phyloP scores from a whole-genome alignment of 257 asterid genomes.

The Rubia yunnanensis region DNA sequence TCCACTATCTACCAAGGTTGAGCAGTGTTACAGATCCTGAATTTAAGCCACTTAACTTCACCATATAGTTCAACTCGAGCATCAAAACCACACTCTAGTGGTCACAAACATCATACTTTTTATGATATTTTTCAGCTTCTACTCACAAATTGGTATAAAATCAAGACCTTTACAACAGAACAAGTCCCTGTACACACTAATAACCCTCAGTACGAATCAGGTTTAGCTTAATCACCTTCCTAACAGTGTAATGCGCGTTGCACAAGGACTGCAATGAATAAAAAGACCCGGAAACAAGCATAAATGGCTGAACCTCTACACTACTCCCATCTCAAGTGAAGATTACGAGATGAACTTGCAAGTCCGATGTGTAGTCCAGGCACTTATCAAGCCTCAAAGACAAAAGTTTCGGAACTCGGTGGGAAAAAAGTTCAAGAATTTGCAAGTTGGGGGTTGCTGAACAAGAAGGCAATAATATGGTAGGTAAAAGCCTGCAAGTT shows the following conservation, averaged over 20 bases:
- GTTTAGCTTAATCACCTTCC: not conserved
- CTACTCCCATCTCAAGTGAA: not conserved
- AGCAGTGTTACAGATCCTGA: too few species aligned
- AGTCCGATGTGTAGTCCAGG: not conserved
- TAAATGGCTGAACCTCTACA: not conserved
- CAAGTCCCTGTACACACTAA: not conserved
- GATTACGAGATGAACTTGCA: not conserved
- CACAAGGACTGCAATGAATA: not conserved
- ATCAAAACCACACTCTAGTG: not conserved
- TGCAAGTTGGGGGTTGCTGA: not conserved
- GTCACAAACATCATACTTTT: not conserved
- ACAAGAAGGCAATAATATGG: not conserved
- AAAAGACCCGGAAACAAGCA: not conserved
- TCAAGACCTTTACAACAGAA: too few species aligned
- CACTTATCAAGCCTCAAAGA: not conserved
- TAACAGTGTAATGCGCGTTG: not conserved
- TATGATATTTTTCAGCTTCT: not conserved
- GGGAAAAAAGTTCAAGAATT: not conserved
- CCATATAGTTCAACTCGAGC: not conserved
- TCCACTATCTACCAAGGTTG: not conserved
- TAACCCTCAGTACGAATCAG: not conserved
- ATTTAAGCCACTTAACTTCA: not conserved
- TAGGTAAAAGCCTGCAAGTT: not conserved
- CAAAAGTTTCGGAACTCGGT: not conserved
- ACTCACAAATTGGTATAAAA: not conserved